phyloP scores from a whole-genome alignment of 1,284 basidiomycete species.

The Austroboletus niveus region DNA sequence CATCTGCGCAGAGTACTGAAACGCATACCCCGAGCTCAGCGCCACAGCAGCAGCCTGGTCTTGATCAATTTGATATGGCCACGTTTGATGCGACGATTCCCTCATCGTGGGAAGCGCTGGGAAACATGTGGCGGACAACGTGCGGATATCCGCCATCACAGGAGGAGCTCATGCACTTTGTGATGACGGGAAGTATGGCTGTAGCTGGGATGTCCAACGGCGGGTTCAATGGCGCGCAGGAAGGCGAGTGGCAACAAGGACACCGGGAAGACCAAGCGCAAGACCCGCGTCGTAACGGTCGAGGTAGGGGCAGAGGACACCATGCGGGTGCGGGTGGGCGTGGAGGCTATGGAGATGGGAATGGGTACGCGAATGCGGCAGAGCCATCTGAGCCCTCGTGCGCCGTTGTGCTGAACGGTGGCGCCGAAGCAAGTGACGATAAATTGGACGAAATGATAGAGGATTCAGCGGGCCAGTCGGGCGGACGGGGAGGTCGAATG shows the following conservation, averaged over 20 bases:
- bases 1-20: slow-evolving; percentile 42
- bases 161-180: slow-evolving; percentile 71
- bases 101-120: slow-evolving; percentile 71
- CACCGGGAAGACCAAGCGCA: slow-evolving; percentile 13
- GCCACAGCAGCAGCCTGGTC: slow-evolving; percentile 41
- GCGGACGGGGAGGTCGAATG: slow-evolving; percentile 54
- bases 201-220: slow-evolving; percentile 20
- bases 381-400: slow-evolving; percentile 39
- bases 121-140: slow-evolving; percentile 68
- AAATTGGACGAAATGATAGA: slow-evolving; percentile 1
- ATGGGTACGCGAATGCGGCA: slow-evolving; percentile 30
- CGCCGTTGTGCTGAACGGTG: slow-evolving; percentile 55
- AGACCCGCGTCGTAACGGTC: slow-evolving; percentile 7
- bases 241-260: slow-evolving; percentile 24
- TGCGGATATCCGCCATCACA: slow-evolving; percentile 64
- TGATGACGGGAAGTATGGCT: slow-evolving; percentile 44
- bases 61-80: slow-evolving; percentile 65
- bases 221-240: slow-evolving; percentile 15
- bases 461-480: slow-evolving; percentile 10
- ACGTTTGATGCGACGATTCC: slow-evolving; percentile 70
- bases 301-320: slow-evolving; percentile 37
- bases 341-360: slow-evolving; percentile 34
- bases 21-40: slow-evolving; percentile 37
- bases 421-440: slow-evolving; percentile 17
- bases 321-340: slow-evolving; percentile 26